Evolutionary conservation across 495 filamentous ascomycete species (phyloP), one percentile per base, ranked within the genome.

Genomic region (Aspergillus biplanus): DNA sequence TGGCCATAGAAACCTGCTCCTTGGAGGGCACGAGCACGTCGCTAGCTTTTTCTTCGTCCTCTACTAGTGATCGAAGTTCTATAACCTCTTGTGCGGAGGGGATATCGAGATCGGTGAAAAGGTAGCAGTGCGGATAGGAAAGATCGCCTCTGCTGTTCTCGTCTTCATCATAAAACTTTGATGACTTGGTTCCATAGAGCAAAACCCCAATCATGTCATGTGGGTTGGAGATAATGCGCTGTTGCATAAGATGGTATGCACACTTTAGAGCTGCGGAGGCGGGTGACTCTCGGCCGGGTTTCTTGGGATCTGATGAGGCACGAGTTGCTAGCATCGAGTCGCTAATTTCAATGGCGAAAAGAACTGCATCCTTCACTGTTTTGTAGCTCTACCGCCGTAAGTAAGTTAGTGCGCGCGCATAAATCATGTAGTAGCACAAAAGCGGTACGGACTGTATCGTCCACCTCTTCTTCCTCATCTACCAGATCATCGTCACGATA

Each of bases 161-260:
- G 52, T 89, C 86, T 58, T 90, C 90, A 18, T 86, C 84, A 55
- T 87, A 84, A 68, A 96, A 94, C 67, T 90, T 94, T 16, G 92
- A 90, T 71, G 91, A 84, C 72, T 96, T 82, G 0, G 94, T 98
- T 12, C 93, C 92, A 64, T 95, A 98, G 7, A 99, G 84, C n/a
- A 99, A 73, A 8, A 99, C 89, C 4, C 94, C 94, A 80, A 99
- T 97, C 94, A 97, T 96, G 67, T 98, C 95, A 70, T 88, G 92
- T 0, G 96, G 96, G 65, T 93, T 93, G 3, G 93, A 93, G 69
- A 99, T 97, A 68, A 99, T 97, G 61, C 96, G 89, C 76, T 97
- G 94, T 77, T 97, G 93, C 89, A 98, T 97, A 58, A 99, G 83
- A 58, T 90, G 85, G 68, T 97, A 96, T 57, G 96, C 94, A 70